phyloP scores from a whole-genome alignment of 139 green algal species.

The Chlorella sp. region DNA sequence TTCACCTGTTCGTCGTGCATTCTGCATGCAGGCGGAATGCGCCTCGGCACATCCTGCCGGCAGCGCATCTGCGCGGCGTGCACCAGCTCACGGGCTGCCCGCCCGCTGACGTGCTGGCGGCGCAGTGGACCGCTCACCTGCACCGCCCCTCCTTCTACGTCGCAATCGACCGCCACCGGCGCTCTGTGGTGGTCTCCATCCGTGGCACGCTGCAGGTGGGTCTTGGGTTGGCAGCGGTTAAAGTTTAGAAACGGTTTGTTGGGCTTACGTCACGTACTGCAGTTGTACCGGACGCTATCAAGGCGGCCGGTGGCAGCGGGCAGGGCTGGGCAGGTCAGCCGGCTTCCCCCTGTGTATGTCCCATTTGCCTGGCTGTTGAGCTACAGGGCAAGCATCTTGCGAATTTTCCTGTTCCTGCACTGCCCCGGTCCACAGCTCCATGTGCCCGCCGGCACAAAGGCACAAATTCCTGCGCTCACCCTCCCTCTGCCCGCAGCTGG shows the following conservation, averaged over 20 bases:
- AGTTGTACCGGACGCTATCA: background rate
- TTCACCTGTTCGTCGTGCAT: too few relatives aligned
- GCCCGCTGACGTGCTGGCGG: conserved; percentile 10
- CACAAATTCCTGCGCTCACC: background rate
- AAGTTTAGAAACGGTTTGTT: too few relatives aligned
- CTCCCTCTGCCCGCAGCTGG: background rate
- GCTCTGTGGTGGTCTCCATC: conserved; percentile 10
- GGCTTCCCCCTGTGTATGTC: background rate
- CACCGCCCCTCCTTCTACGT: conserved; percentile 20
- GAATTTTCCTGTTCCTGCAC: background rate
- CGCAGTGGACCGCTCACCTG: conserved; percentile 18
- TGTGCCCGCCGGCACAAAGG: background rate
- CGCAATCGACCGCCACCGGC: conserved; percentile 2
- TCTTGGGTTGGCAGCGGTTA: background rate
- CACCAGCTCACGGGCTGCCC: conserved; percentile 20
- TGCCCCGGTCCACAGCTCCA: background rate
- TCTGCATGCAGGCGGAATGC: background rate
- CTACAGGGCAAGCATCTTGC: background rate
- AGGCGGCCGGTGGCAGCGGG: too few relatives aligned
- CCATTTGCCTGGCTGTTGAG: background rate
- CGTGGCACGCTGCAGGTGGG: conserved; percentile 24
- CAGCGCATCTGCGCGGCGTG: background rate
- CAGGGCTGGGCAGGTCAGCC: background rate
- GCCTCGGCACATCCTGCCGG: background rate
- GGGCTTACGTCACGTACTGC: background rate